These are phyloP conservation scores for Fonsecaea pugnacius DNA, from an alignment of 2,329 filamentous ascomycete genomes.

Conservation along the genomic window DNA sequence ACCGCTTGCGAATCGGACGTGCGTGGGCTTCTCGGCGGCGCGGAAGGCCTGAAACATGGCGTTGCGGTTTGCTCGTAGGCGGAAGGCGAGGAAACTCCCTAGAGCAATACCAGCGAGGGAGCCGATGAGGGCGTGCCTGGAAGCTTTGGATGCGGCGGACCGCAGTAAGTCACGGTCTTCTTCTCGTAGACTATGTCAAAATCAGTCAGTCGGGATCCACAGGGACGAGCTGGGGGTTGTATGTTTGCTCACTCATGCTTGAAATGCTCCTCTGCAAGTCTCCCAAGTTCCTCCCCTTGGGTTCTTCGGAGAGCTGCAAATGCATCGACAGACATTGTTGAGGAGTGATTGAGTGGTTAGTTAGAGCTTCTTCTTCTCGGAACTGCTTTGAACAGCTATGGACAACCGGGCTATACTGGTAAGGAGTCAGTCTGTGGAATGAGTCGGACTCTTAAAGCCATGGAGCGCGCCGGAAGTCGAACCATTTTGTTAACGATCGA, in stretches of 20 bases:
- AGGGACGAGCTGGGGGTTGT: slow-evolving; percentile 3
- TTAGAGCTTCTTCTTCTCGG: background rate
- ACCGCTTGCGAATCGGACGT: slow-evolving; percentile 66
- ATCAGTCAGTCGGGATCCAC: slow-evolving; percentile 11
- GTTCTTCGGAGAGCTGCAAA: slow-evolving; percentile 54
- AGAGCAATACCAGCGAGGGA: slow-evolving; percentile 65
- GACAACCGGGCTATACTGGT: background rate
- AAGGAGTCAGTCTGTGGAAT: background rate
- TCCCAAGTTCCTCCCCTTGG: slow-evolving; percentile 56
- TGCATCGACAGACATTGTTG: slow-evolving; percentile 48
- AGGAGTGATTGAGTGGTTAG: background rate
- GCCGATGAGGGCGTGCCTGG: slow-evolving; percentile 61
- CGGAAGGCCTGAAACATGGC: slow-evolving; percentile 67
- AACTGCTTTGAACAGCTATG: background rate
- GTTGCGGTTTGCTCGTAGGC: slow-evolving; percentile 60
- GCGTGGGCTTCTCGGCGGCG: slow-evolving; percentile 64
- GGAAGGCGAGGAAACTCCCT: slow-evolving; percentile 61
- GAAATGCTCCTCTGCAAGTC: slow-evolving; percentile 63
- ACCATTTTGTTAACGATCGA: background rate
- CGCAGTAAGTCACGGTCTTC: slow-evolving; percentile 64
- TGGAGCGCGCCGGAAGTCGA: background rate
- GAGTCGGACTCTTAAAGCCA: background rate
- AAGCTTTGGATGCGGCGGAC: slow-evolving; percentile 60
- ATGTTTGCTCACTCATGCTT: slow-evolving; percentile 55
- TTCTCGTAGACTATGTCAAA: slow-evolving; percentile 51